These are phyloP conservation scores for Diutina siamensis DNA, from an alignment of 1,139 yeast species.

Conservation along the genomic window DNA sequence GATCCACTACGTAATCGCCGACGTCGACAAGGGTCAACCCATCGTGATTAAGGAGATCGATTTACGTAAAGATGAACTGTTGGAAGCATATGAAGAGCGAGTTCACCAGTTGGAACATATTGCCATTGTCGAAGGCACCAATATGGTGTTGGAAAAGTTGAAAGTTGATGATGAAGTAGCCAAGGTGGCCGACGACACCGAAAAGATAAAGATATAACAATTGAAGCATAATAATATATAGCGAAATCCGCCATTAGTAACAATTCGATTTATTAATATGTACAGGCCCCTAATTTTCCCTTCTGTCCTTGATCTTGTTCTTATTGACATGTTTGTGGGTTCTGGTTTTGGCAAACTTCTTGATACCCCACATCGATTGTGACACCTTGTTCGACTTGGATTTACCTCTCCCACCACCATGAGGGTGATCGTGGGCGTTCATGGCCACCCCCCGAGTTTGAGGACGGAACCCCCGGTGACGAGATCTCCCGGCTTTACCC, in stretches of 20 bases:
- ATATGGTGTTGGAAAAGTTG: neutral
- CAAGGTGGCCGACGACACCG: neutral
- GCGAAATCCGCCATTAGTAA: no score
- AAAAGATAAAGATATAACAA: neutral
- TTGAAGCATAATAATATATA: no score
- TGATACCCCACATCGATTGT: constrained; percentile 95
- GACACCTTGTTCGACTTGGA: constrained; percentile 91
- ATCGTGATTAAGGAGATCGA: constrained; percentile 69
- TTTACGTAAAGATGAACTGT: constrained; percentile 55
- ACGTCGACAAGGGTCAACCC: constrained; percentile 90
- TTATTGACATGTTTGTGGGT: constrained; percentile 76
- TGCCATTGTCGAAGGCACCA: constrained; percentile 75
- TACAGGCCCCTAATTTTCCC: constrained; percentile 1
- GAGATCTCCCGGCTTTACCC: constrained; percentile 96
- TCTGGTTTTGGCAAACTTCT: constrained; percentile 91
- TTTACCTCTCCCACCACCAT: constrained; percentile 99
- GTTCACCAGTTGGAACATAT: constrained; percentile 80
- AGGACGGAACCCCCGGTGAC: constrained; percentile 91
- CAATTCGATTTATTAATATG: neutral
- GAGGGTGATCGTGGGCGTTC: constrained; percentile 82
- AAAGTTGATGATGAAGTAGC: neutral
- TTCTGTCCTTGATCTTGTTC: constrained; percentile 79
- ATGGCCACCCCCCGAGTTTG: constrained; percentile 76
- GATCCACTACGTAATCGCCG: constrained; percentile 92
- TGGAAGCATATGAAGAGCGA: constrained; percentile 69